Conservation (phyloP, 1,284 basidiomycete genomes). For the Tetrapyrgos nigripes region DNA sequence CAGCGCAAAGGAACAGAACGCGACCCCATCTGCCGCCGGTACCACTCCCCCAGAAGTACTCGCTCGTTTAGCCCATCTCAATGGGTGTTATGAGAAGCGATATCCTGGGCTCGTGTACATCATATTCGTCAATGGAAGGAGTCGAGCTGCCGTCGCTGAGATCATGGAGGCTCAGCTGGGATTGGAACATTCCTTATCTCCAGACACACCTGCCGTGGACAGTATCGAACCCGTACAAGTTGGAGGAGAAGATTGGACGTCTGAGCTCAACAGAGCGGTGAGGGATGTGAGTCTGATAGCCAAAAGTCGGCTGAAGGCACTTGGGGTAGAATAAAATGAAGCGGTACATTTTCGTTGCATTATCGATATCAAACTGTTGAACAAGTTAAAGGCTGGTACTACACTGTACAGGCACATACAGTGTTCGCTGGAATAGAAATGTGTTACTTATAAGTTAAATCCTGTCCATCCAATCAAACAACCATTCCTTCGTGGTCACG, state of each 20-base stretch:
- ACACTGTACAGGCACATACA: conserved; percentile 1
- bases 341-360: conserved; percentile 1
- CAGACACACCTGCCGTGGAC: conserved; percentile 45
- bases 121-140: conserved; percentile 90
- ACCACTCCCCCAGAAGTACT: conserved; percentile 72
- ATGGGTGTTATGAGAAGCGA: conserved; percentile 74
- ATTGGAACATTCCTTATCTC: conserved; percentile 53
- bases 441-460: conserved; percentile 18
- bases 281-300: conserved; percentile 79
- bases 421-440: conserved; percentile 11
- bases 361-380: neutral
- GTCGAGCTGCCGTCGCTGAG: conserved; percentile 71
- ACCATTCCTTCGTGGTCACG: neutral
- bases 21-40: conserved; percentile 37
- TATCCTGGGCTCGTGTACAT: conserved; percentile 86
- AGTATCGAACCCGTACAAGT: conserved; percentile 48
- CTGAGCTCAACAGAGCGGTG: conserved; percentile 77
- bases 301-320: conserved; percentile 59
- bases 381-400: conserved; percentile 3
- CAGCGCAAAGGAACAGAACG: conserved; percentile 78
- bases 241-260: conserved; percentile 56
- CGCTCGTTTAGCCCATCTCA: conserved; percentile 68
- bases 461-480: conserved; percentile 7
- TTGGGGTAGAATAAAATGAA: conserved; percentile 42
- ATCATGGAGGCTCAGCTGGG: conserved; percentile 79